Percentiles rank a stretch among this genome's conserved stretches.
These are phyloP conservation scores for Fusarium metavorans DNA, from an alignment of 2,329 filamentous ascomycete genomes.

Conservation along the genomic window DNA sequence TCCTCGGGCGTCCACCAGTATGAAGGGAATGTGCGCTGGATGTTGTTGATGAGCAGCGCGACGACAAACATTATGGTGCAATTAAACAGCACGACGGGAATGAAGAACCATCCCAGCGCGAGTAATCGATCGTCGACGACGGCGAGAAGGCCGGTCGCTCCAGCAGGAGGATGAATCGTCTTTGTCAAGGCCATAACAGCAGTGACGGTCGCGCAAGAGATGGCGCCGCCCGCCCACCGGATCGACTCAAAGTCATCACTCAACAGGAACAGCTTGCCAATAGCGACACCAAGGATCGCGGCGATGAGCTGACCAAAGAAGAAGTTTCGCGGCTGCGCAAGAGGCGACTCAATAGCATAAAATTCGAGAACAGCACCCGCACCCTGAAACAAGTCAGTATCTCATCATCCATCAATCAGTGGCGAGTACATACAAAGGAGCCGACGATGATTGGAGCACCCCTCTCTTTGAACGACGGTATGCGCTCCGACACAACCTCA, in stretches of 20 bases:
- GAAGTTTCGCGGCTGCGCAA: constrained; percentile 79
- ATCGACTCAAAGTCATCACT: constrained; percentile 60
- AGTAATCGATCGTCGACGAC: constrained; percentile 68
- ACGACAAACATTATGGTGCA: constrained; percentile 70
- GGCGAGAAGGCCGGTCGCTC: constrained; percentile 78
- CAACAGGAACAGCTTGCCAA: constrained; percentile 74
- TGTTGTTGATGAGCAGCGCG: constrained; percentile 76
- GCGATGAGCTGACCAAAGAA: constrained; percentile 75
- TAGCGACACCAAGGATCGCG: constrained; percentile 68
- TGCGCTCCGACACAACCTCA: constrained; percentile 65
- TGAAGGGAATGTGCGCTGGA: constrained; percentile 73
- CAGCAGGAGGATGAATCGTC: constrained; percentile 79
- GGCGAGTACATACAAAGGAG: constrained; percentile 70
- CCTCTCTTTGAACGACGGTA: constrained; percentile 65
- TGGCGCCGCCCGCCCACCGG: constrained; percentile 73
- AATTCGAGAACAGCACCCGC: constrained; percentile 83
- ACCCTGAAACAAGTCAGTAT: constrained; percentile 61
- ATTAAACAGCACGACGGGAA: constrained; percentile 73
- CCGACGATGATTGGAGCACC: constrained; percentile 73
- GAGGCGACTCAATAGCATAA: constrained; percentile 76
- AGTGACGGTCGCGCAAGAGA: constrained; percentile 74
- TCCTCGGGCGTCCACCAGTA: constrained; percentile 76
- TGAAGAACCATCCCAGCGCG: constrained; percentile 74
- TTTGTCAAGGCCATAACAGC: constrained; percentile 76
- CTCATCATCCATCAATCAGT: not conserved